Evolutionary conservation across 169 alveolate species (phyloP), one percentile per base, ranked within the genome.

Genomic region (Besnoitia besnoiti): DNA sequence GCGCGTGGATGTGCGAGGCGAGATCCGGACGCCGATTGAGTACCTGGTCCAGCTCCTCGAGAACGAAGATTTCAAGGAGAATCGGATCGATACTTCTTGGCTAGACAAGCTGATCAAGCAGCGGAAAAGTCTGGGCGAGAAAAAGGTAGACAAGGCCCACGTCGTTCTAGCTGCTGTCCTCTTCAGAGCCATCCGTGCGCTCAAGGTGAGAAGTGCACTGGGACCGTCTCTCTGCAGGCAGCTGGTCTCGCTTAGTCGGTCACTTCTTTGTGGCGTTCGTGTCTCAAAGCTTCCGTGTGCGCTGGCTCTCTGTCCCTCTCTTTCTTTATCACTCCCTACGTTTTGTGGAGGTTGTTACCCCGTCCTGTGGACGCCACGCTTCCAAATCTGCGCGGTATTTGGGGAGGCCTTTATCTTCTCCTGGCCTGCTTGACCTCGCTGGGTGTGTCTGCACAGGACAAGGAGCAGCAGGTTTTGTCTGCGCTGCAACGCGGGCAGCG

Each of bases 1-100:
- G 85, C 96, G 96, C 61, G 92, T 96, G 79, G 93, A 94, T 27
- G 94, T 96, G 39, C 93, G 95, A 14, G 98, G 98, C n/a, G 97
- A 96, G 55, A 95, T 96, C 27, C 91, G 97, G 33, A 96, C 98
- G 59, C 95, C 92, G 62, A 94, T 96, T 37, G 96, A 95, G 84
- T 93, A 94, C 84, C 94, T 96, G 59, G 94, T 96, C 46, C 92
- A 94, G 80, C 94, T 96, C 59, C 92, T 96, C 67, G 96, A 96
- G 90, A 94, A 94, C 61, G 95, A 95, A 61, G 97, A 94, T 42
- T 96, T 91, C 55, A 89, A 85, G 55, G 94, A 91, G 39, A 92
- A 94, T 89, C 91, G 93, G 61, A 92, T 94, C 55, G 94, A 94
- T 89, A 94, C 95, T 35, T 85, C 85, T 87, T 94, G 95, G 95